phyloP scores from a whole-genome alignment of 1,139 yeast species.

The Suhomyces chickasaworum region DNA sequence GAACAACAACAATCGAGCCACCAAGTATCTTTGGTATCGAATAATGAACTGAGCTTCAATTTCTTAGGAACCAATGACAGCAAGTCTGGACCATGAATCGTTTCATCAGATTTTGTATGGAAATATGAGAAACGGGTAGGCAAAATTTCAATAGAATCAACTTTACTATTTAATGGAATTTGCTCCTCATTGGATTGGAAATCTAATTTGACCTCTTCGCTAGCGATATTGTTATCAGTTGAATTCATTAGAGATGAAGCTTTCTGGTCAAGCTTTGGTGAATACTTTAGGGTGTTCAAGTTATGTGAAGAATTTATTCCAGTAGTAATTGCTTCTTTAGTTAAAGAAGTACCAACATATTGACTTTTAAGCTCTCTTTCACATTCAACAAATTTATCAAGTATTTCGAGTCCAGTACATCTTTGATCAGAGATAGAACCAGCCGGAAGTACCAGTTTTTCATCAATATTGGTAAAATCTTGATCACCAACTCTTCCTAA shows the following conservation, averaged over 20 bases:
- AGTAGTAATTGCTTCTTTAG: constrained; percentile 22
- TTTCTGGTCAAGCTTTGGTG: constrained; percentile 43
- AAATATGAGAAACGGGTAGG: constrained; percentile 79
- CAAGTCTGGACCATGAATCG: constrained; percentile 85
- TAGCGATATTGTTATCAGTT: background rate
- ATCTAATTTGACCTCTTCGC: background rate
- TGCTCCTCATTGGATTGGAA: no score
- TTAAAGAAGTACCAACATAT: constrained; percentile 30
- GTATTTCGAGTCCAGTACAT: background rate
- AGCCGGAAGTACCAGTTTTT: background rate
- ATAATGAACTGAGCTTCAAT: constrained; percentile 64
- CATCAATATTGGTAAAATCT: background rate
- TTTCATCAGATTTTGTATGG: constrained; percentile 77
- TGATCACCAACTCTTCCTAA: background rate
- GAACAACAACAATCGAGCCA: constrained; percentile 78
- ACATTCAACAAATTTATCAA: constrained; percentile 51
- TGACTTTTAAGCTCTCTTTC: constrained; percentile 37
- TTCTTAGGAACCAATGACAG: constrained; percentile 70
- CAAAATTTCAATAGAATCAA: background rate
- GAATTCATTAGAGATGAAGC: background rate
- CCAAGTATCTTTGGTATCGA: constrained; percentile 63
- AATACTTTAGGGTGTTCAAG: constrained; percentile 62
- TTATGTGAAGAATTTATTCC: constrained; percentile 24
- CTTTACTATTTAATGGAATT: no score
- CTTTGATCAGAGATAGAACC: background rate